Percentiles rank a stretch among this genome's conserved stretches.
Evolutionary conservation across 345 rosid genomes (phyloP).

Genomic region (Boechera retrofracta): DNA sequence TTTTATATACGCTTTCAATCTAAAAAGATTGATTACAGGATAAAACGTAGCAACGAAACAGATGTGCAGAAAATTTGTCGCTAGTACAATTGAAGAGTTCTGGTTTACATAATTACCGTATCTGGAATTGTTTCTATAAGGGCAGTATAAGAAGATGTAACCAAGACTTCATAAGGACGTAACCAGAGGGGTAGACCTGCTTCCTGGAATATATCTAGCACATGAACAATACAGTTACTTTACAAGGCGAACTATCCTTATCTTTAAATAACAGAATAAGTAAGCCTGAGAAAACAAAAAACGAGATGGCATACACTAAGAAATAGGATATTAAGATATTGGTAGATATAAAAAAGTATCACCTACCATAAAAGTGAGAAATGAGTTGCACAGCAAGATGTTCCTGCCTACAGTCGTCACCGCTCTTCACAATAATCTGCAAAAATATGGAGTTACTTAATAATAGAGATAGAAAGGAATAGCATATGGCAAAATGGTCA

Average conservation of each 20-base stretch:
- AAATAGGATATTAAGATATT: conserved; percentile 27
- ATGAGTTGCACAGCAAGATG: conserved; percentile 99
- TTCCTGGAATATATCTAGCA: conserved; percentile 96
- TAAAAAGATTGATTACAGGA: conserved; percentile 1
- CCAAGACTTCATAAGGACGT: conserved; percentile 94
- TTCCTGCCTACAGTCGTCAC: conserved; percentile 99
- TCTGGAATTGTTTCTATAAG: conserved; percentile 98
- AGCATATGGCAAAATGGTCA: conserved; percentile 18
- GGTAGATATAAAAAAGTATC: conserved; percentile 30
- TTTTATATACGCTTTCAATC: conserved; percentile 21
- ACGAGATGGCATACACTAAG: conserved; percentile 12
- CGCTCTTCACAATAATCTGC: conserved; percentile 92
- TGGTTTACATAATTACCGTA: conserved; percentile 62
- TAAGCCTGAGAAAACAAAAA: conserved; percentile 13
- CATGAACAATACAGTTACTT: conserved; percentile 29
- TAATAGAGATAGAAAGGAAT: conserved; percentile 30
- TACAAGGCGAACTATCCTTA: neutral
- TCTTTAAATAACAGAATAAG: conserved; percentile 30
- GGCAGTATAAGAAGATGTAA: conserved; percentile 97
- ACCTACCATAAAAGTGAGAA: conserved; percentile 94
- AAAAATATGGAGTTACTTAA: conserved; percentile 39
- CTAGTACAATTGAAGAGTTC: conserved; percentile 19
- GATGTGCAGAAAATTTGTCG: conserved; percentile 11
- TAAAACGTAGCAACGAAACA: conserved; percentile 7
- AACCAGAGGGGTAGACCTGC: conserved; percentile 99